Conservation (phyloP, 2,329 filamentous ascomycete genomes). For the Aspergillus piperis region DNA sequence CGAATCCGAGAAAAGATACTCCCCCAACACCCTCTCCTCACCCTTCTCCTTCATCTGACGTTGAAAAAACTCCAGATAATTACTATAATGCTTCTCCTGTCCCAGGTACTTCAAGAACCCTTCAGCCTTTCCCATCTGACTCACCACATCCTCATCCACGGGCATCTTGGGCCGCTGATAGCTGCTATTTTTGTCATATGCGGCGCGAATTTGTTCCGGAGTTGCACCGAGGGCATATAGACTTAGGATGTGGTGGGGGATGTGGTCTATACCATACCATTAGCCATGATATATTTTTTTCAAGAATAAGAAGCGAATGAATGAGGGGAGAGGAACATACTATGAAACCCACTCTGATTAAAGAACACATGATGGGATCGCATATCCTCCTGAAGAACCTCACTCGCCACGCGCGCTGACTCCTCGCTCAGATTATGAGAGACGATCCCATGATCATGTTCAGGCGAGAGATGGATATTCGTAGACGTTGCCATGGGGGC, state of each 20-base stretch:
- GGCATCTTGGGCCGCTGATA: slow-evolving; percentile 65
- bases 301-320: not conserved
- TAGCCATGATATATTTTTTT: not conserved
- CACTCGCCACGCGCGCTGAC: slow-evolving; percentile 63
- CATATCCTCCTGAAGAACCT: slow-evolving; percentile 75
- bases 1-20: slow-evolving; percentile 64
- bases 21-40: slow-evolving; percentile 62
- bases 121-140: slow-evolving; percentile 59
- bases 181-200: slow-evolving; percentile 63
- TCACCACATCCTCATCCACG: slow-evolving; percentile 52
- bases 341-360: slow-evolving; percentile 73
- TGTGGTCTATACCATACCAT: slow-evolving; percentile 60
- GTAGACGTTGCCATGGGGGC: slow-evolving; percentile 47
- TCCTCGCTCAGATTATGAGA: slow-evolving; percentile 53
- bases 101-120: slow-evolving; percentile 64
- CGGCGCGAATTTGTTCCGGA: slow-evolving; percentile 59
- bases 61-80: slow-evolving; percentile 77
- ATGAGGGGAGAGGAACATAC: slow-evolving; percentile 25
- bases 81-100: slow-evolving; percentile 65
- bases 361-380: slow-evolving; percentile 76
- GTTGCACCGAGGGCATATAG: slow-evolving; percentile 74
- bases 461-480: slow-evolving; percentile 47
- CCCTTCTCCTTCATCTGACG: slow-evolving; percentile 66
- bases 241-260: slow-evolving; percentile 73
- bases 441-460: slow-evolving; percentile 48